Evolutionary conservation across 75 land plant genomes (phyloP), one percentile per base, ranked within the genome.

Genomic region (Ceratopteris richardii): DNA sequence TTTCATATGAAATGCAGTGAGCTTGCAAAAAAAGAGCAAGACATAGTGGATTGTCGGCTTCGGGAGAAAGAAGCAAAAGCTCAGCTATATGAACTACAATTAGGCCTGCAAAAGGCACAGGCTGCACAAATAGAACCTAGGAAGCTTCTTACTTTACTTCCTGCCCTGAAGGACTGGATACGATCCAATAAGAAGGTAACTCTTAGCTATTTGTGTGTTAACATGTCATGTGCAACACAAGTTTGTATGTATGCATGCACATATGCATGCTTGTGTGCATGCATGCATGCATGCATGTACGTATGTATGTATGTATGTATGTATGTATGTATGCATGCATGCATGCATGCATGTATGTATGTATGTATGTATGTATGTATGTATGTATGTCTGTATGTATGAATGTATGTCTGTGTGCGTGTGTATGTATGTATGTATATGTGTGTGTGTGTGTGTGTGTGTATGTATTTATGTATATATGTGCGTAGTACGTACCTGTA

Each of bases 1-100:
- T n/a, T 18, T 18, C 14, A 24, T 20, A 4, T 53, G 58, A 23
- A 29, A 25, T 54, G 44, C 17, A 73, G 70, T 25, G 76, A 66
- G 59, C 40, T 73, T 27, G 55, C 61, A 30, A 73, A 66, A 53
- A 73, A 66, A 50, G 76, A 73, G 55, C 61, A 73, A 23, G 70
- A 73, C 44, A 60, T 73, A 29, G 48, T 66, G 10, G 76, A 73
- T 48, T 65, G 70, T 48, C 76, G 64, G 60, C 65, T 61, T 24
- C 51, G 60, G 22, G 64, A 66, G 20, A 66, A 67, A 60, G 61
- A 66, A 40, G 65, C 65, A 16, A 61, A 40, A 40, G 76, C 65
- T 26, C 69, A 73, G 33, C 64, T 73, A 13, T 55, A 73, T 43
- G 56, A 73, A 12, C 46, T 65, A n/a, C 62, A 52, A 52, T 43